phyloP scores from a whole-genome alignment of 495 filamentous ascomycete species.

The Talaromyces adpressus region DNA sequence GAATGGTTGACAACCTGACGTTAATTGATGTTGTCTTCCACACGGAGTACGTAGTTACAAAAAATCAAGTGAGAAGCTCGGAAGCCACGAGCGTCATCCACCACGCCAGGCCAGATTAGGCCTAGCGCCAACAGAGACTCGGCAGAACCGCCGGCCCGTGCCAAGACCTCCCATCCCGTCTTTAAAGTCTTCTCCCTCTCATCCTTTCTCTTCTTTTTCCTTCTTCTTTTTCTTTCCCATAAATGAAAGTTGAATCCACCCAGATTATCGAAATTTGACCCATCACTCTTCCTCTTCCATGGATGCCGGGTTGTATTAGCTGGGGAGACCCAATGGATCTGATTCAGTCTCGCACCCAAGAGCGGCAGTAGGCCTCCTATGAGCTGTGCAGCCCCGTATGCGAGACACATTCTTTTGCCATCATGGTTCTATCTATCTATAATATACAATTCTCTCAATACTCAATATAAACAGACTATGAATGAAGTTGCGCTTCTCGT shows the following conservation, averaged over 20 bases:
- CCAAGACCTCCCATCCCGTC: conserved; percentile 15
- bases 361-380: conserved; percentile 47
- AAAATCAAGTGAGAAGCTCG: background rate
- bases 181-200: conserved; percentile 15
- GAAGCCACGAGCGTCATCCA: background rate
- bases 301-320: conserved; percentile 59
- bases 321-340: conserved; percentile 54
- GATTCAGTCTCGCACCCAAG: conserved; percentile 52
- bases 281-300: conserved; percentile 33
- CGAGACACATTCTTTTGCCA: conserved; percentile 20
- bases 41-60: too few species aligned
- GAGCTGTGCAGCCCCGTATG: conserved; percentile 41
- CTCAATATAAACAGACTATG: conserved; percentile 3
- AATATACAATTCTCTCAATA: background rate
- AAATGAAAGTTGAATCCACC: conserved; percentile 56
- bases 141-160: conserved; percentile 13
- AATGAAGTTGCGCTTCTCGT: conserved; percentile 1
- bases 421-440: conserved; percentile 4
- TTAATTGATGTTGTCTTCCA: background rate
- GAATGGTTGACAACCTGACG: background rate
- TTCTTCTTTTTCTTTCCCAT: conserved; percentile 27
- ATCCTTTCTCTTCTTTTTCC: conserved; percentile 9
- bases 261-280: conserved; percentile 59
- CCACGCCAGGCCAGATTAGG: background rate
- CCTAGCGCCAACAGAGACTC: background rate